Base-by-base conservation (phyloP, 2,329 filamentous ascomycete species). In the Pezicula neosporulosa region DNA sequence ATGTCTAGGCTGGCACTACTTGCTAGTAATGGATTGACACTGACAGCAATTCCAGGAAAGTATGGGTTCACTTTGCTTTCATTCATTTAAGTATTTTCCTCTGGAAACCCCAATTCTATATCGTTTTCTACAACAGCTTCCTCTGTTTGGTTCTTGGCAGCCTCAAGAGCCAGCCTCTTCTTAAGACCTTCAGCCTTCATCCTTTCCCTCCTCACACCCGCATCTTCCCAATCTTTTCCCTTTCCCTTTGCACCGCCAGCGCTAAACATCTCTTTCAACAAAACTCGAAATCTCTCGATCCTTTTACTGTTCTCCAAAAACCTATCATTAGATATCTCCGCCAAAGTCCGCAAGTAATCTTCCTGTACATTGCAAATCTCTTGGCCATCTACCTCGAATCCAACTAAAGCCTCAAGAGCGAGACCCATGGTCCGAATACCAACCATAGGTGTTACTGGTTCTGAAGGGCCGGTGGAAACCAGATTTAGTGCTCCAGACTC, bases 381-480 rank as follows among this genome's bases (percentile, higher is more conserved):
- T 4, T 72, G 66, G 7, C 65, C 73, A 44, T 60, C 49, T 55
- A 72, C 57, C 4, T 64, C 67, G 18, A 78, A 67, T 1, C 90
- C 93, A 30, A 97, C 78, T 24, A 97, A 77, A 1, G 88, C 89
- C 70, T 96, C 90, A 55, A 97, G 82, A 1, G 83, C 81, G 2
- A 97, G 76, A 0, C 92, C 92, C 68, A 89, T 88, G 5, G 89
- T 92, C 16, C 93, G 83, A 30, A 97, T 82, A 3, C 88, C 93
- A 3, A 97, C 89, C 68, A 96, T 88, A 2, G 90, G 90, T 43
- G 76, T 83, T 4, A 61, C 45, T 12, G 44, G 35, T 16, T 67
- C 66, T 2, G 61, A 49, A 2, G 65, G 63, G 6, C 60, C 56
- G 10, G 66, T 56, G 10, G 66, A 51, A 5, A 69, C 68, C 44